Evolutionary conservation across 2,329 filamentous ascomycete species (phyloP), one percentile per base, ranked within the genome.

Genomic region (Paraconiothyrium sp.): DNA sequence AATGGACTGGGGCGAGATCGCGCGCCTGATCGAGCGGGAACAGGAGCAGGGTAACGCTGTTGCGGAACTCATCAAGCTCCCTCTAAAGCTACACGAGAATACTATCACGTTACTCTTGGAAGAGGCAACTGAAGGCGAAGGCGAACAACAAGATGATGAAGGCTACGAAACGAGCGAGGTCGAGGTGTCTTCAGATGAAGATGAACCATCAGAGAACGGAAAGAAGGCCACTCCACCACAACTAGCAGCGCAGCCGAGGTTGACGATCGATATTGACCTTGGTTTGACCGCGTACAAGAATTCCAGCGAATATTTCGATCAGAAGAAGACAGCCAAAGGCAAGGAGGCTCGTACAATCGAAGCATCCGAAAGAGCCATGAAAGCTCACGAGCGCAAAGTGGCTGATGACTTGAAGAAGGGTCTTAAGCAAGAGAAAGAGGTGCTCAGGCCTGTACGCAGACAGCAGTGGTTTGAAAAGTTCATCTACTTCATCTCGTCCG

Each of bases 381-480:
- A 94, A 78, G 97, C 89, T 68, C 92, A 94, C 7, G 93, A 97
- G 75, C 90, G 91, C 72, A 97, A 97, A 79, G 94, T 98, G 24
- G 84, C 87, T 4, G 88, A 92, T 13, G 93, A 97, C 75, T 83
- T 98, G 24, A 96, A 92, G 80, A 94, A 93, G 72, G 90, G 89
- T 0, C 79, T 98, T 59, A 97, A 97, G 80, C 91, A 95, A 74
- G 95, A 98, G 79, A 97, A 97, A 77, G 90, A 93, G 22, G 83
- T 96, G 1, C 81, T 98, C 10, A 89, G 94, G 49, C 93, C 91
- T 0, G 90, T 97, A 9, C 88, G 95, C 59, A 91, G 89, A 72
- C 90, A 90, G 67, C 87, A 94, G 71, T 99, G 95, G 95, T 99
- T 97, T 69, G 95, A 99, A 73, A 99, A 99, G 79, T 99, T 97